A percentile compares a stretch with the other conserved stretches of the same genome.
phyloP scores from a whole-genome alignment of 108 stramenopile genomes.

The Stephanodiscus triporus region DNA sequence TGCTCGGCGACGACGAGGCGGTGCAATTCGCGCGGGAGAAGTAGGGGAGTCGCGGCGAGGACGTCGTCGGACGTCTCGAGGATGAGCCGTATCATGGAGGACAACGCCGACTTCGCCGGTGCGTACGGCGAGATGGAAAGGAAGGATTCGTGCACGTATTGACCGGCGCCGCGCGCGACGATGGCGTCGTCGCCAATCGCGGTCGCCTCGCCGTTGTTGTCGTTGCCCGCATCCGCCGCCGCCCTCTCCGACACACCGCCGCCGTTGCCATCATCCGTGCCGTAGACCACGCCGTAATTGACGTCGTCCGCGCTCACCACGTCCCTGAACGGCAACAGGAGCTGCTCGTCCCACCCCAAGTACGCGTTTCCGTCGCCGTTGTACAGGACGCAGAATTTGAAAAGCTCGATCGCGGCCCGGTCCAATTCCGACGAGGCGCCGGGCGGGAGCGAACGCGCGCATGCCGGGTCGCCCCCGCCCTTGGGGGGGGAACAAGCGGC shows the following conservation, averaged over 20 bases:
- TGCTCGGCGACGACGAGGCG: slow-evolving; percentile 34
- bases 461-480: slow-evolving; percentile 10
- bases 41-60: slow-evolving; percentile 31
- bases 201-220: background rate
- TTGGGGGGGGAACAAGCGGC: background rate
- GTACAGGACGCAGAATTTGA: slow-evolving; percentile 49
- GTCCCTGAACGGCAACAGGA: slow-evolving; percentile 23
- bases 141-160: slow-evolving; percentile 45
- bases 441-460: background rate
- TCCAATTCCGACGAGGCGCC: slow-evolving; percentile 18
- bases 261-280: too few species aligned
- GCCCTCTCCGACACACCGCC: background rate
- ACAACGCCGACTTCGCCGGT: slow-evolving; percentile 39
- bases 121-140: slow-evolving; percentile 38
- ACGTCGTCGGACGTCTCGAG: slow-evolving; percentile 51
- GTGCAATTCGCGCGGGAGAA: slow-evolving; percentile 43
- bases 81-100: slow-evolving; percentile 40
- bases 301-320: slow-evolving; percentile 17
- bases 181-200: background rate
- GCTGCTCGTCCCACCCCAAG: slow-evolving; percentile 15
- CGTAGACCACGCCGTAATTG: slow-evolving; percentile 36
- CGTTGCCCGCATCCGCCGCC: background rate
- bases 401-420: slow-evolving; percentile 41
- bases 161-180: background rate
- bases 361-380: slow-evolving; percentile 50